Conservation (phyloP, 352 stramenopile genomes). For the Globisporangium yorkense region DNA sequence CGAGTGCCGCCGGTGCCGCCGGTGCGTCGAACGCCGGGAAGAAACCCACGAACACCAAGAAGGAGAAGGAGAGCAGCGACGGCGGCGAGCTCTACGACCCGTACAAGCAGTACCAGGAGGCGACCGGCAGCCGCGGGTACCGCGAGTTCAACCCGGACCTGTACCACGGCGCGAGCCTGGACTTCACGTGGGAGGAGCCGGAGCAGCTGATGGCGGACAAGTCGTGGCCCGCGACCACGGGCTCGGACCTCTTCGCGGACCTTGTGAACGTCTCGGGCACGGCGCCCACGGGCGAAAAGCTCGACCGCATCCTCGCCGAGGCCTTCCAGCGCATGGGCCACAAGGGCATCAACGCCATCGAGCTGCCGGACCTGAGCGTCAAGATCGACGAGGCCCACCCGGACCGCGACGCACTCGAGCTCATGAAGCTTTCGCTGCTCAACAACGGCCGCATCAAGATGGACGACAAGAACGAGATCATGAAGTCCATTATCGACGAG, state of each 20-base stretch:
- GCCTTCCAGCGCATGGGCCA: slow-evolving; percentile 73
- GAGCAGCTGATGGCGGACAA: slow-evolving; percentile 87
- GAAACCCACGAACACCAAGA: slow-evolving; percentile 2
- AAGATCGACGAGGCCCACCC: slow-evolving; percentile 55
- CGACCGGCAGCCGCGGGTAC: slow-evolving; percentile 58
- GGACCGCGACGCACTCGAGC: slow-evolving; percentile 76
- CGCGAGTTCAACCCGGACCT: slow-evolving; percentile 76
- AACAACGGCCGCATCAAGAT: slow-evolving; percentile 87
- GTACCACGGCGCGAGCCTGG: slow-evolving; percentile 38
- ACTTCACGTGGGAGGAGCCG: slow-evolving; percentile 69
- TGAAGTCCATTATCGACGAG: slow-evolving; percentile 76
- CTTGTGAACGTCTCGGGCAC: slow-evolving; percentile 72
- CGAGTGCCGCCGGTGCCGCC: not conserved
- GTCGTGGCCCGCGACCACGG: slow-evolving; percentile 76
- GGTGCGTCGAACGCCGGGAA: slow-evolving; percentile 5
- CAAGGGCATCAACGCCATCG: slow-evolving; percentile 62
- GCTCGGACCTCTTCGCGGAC: slow-evolving; percentile 74
- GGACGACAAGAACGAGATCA: slow-evolving; percentile 88
- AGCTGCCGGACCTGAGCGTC: slow-evolving; percentile 72
- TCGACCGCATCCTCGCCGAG: slow-evolving; percentile 63
- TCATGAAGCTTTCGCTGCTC: slow-evolving; percentile 87
- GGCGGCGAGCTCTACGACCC: slow-evolving; percentile 62
- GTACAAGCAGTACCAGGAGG: slow-evolving; percentile 79
- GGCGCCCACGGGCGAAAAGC: slow-evolving; percentile 47
- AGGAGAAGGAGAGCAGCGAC: slow-evolving; percentile 13